Evolutionary conservation across 2,329 filamentous ascomycete species (phyloP).

Genomic region (Colletotrichum costaricense): DNA sequence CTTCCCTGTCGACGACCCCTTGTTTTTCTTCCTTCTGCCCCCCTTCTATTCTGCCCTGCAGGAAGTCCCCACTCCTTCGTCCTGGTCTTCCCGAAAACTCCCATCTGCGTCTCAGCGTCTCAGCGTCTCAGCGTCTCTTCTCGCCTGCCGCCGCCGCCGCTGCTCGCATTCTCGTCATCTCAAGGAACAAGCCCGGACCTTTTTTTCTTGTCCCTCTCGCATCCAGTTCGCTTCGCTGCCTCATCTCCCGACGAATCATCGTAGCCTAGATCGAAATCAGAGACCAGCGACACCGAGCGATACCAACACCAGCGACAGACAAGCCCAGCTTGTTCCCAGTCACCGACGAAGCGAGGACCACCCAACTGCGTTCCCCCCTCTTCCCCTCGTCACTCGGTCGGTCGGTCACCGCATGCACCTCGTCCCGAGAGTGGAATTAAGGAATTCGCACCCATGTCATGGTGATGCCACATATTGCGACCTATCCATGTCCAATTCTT

Average conservation of each 20-base stretch:
- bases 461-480: conserved; percentile 34
- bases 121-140: not conserved
- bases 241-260: conserved; percentile 25
- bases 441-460: conserved; percentile 30
- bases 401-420: conserved; percentile 5
- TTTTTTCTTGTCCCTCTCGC: not conserved
- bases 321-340: not conserved
- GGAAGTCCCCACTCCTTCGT: not conserved
- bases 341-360: not conserved
- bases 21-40: not conserved
- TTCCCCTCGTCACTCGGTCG: not conserved
- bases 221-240: conserved; percentile 10
- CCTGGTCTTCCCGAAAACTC: not conserved
- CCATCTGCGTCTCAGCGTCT: not conserved
- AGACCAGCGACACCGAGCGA: not conserved
- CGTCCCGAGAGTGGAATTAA: conserved; percentile 27
- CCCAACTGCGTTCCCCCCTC: too few relatives aligned
- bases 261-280: not conserved
- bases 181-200: conserved; percentile 8
- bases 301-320: not conserved
- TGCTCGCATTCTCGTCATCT: not conserved
- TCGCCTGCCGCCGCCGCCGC: not conserved
- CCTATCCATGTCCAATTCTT: conserved; percentile 27
- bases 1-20: conserved; percentile 8
- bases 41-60: not conserved